These are phyloP conservation scores for Vanderwaltozyma tropicalis DNA, from an alignment of 805 yeast species.

Conservation along the genomic window DNA sequence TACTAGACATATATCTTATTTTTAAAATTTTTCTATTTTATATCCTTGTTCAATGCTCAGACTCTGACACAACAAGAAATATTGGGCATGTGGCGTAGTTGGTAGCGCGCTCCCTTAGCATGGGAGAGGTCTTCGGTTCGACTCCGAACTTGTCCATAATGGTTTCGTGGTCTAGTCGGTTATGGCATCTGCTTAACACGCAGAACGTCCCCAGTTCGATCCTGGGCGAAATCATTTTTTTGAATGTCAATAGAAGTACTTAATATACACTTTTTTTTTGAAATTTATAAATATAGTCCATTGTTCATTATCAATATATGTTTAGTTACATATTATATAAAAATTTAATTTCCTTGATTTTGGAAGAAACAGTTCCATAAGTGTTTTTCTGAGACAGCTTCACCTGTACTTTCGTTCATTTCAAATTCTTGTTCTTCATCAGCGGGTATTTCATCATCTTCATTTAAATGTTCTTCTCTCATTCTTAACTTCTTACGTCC, in stretches of 20 bases:
- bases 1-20: too few relatives aligned
- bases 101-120: slow-evolving; percentile 13
- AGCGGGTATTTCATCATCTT: slow-evolving; percentile 3
- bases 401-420: slow-evolving; percentile 20
- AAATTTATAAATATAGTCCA: too few relatives aligned
- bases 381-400: slow-evolving; percentile 22
- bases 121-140: slow-evolving; percentile 12
- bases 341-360: not conserved
- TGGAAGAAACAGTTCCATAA: slow-evolving; percentile 25
- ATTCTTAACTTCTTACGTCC: slow-evolving; percentile 9
- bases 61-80: not conserved
- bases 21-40: too few relatives aligned
- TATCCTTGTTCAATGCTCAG: not conserved
- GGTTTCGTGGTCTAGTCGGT: slow-evolving; percentile 95
- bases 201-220: slow-evolving; percentile 99
- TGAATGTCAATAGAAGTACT: too few relatives aligned
- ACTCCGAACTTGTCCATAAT: slow-evolving; percentile 8
- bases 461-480: not conserved
- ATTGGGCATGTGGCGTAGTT: slow-evolving; percentile 7
- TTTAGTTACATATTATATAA: too few relatives aligned
- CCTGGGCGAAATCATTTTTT: slow-evolving; percentile 95
- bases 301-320: too few relatives aligned
- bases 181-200: slow-evolving; percentile 99
- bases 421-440: slow-evolving; percentile 18
- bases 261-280: too few relatives aligned